Percentiles rank a stretch among this genome's conserved stretches.
These are phyloP conservation scores for Tulasnella sp. DNA, from an alignment of 768 basidiomycete species.

Conservation along the genomic window DNA sequence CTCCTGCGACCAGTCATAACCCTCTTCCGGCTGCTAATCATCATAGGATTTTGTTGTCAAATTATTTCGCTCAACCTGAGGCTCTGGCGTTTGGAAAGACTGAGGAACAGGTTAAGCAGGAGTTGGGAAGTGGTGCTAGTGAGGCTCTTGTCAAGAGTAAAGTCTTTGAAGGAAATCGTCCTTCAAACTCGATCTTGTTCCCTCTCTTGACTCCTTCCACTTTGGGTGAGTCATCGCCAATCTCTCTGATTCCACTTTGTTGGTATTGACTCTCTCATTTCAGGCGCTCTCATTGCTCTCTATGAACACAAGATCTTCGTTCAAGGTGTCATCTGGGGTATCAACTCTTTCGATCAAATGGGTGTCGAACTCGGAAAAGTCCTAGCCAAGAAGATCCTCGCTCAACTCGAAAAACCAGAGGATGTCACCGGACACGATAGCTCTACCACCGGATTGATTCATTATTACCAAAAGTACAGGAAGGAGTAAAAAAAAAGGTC, in stretches of 20 bases:
- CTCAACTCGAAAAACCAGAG: conserved; percentile 64
- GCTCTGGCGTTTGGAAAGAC: conserved; percentile 97
- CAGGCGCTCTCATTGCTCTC: conserved; percentile 67
- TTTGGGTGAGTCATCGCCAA: conserved; percentile 42
- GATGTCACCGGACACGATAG: conserved; percentile 83
- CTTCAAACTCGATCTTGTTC: conserved; percentile 94
- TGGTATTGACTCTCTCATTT: not conserved
- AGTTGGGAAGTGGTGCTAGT: conserved; percentile 47
- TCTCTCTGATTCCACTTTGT: not conserved
- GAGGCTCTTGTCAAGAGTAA: conserved; percentile 89
- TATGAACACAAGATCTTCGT: conserved; percentile 99
- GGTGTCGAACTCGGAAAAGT: conserved; percentile 96
- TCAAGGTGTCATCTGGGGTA: conserved; percentile 94
- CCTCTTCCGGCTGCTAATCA: conserved; percentile 75
- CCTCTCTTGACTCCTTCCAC: conserved; percentile 80
- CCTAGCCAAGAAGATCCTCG: conserved; percentile 89
- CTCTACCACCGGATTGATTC: conserved; percentile 91
- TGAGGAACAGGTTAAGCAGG: conserved; percentile 67
- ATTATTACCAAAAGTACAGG: conserved; percentile 87
- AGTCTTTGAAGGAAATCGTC: conserved; percentile 94
- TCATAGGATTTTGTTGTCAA: conserved; percentile 92
- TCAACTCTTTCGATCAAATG: conserved; percentile 99
- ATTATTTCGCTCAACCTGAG: conserved; percentile 97
- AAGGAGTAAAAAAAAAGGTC: conserved; percentile 24
- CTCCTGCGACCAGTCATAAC: conserved; percentile 81